phyloP scores from a whole-genome alignment of 352 stramenopile genomes.

The Phytophthora crassamura region DNA sequence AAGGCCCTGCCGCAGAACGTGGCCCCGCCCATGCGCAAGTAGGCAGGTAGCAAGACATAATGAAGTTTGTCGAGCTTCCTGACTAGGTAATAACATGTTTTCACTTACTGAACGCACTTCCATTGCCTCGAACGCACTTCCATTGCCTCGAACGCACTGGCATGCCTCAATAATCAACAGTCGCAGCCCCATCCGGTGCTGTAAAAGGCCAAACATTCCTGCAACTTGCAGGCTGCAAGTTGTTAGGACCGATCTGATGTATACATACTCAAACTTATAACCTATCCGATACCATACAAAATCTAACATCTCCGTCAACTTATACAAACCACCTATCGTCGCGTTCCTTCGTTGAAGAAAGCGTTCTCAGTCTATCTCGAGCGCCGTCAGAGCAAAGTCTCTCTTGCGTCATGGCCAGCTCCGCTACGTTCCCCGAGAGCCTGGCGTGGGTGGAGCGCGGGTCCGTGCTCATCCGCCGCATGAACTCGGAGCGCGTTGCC shows the following conservation, averaged over 20 bases:
- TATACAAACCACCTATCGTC: neutral
- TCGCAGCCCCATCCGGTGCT: neutral
- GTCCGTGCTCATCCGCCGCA: constrained; percentile 84
- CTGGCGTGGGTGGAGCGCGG: constrained; percentile 84
- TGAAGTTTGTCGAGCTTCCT: constrained; percentile 12
- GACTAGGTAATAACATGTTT: constrained; percentile 24
- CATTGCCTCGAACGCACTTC: no score
- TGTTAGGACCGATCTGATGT: neutral
- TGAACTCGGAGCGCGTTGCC: constrained; percentile 89
- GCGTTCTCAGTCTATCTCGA: constrained; percentile 15
- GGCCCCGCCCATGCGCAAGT: constrained; percentile 81
- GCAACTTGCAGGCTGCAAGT: no score
- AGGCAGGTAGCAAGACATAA: constrained; percentile 26
- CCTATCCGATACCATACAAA: constrained; percentile 10
- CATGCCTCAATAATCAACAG: constrained; percentile 2
- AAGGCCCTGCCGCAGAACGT: constrained; percentile 90
- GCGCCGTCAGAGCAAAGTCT: neutral
- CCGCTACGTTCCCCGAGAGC: constrained; percentile 45
- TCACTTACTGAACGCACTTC: no score
- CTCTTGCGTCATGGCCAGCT: constrained; percentile 4
- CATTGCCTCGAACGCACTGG: no score
- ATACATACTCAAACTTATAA: neutral
- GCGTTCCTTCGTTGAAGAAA: no score
- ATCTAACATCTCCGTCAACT: neutral
- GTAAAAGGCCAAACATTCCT: no score